Conservation (phyloP, 176 grass and related monocot genomes). For the Typha latifolia region DNA sequence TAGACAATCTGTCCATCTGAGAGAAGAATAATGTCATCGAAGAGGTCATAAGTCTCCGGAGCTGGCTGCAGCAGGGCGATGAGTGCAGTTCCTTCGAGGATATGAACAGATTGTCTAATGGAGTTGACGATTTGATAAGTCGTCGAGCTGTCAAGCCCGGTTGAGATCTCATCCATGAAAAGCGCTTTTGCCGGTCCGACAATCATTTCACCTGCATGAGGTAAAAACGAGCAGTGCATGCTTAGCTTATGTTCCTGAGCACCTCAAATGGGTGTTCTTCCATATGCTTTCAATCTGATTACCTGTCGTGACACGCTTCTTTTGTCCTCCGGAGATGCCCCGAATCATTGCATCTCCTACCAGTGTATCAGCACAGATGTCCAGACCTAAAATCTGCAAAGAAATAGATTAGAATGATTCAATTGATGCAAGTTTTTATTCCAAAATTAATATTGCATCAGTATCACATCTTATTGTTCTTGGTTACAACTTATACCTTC, state of each 20-base stretch:
- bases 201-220: constrained; percentile 49
- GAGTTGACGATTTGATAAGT: constrained; percentile 62
- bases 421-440: not conserved
- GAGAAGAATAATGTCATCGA: constrained; percentile 55
- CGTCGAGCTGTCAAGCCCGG: constrained; percentile 58
- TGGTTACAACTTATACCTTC: constrained; percentile 34
- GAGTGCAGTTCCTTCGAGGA: constrained; percentile 41
- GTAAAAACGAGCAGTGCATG: not conserved
- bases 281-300: constrained; percentile 1
- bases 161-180: constrained; percentile 75
- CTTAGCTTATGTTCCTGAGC: not conserved
- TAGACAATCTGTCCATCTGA: constrained; percentile 63
- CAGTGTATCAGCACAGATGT: constrained; percentile 70
- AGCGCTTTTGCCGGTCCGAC: constrained; percentile 45
- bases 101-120: constrained; percentile 35
- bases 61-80: constrained; percentile 58
- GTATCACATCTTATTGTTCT: not conserved
- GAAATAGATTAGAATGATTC: not conserved
- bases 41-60: constrained; percentile 51
- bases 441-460: not conserved
- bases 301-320: constrained; percentile 91
- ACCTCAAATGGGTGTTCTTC: too few relatives aligned
- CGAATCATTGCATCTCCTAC: constrained; percentile 75
- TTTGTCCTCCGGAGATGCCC: constrained; percentile 79
- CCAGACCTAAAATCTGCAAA: constrained; percentile 59